phyloP scores from a whole-genome alignment of 164 flowering plant genomes.

The Annona cherimola region DNA sequence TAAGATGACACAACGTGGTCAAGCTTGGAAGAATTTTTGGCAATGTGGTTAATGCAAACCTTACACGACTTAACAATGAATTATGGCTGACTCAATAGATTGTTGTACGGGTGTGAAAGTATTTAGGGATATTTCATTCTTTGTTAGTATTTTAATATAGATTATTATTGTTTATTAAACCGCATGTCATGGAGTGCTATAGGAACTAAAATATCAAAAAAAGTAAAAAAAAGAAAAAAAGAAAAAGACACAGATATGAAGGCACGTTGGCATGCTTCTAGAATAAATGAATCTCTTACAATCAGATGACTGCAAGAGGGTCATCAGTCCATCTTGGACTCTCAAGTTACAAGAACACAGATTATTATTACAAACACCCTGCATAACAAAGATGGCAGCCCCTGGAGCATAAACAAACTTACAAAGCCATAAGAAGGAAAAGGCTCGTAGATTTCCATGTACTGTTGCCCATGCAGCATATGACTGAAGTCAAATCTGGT shows the following conservation, averaged over 20 bases:
- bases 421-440: slow-evolving; percentile 72
- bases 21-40: too few relatives aligned
- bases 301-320: not conserved
- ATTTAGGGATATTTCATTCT: too few relatives aligned
- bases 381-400: slow-evolving; percentile 1
- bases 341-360: not conserved
- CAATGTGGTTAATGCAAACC: too few relatives aligned
- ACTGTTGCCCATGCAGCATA: slow-evolving; percentile 88
- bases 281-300: not conserved
- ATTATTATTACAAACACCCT: not conserved
- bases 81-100: too few relatives aligned
- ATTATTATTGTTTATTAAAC: too few relatives aligned
- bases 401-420: slow-evolving; percentile 25
- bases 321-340: not conserved
- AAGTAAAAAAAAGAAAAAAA: too few relatives aligned
- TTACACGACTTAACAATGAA: too few relatives aligned
- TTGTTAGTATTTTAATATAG: too few relatives aligned
- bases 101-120: too few relatives aligned
- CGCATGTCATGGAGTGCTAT: too few relatives aligned
- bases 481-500: slow-evolving; percentile 79
- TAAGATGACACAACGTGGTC: too few relatives aligned
- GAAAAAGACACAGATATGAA: not conserved
- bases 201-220: too few relatives aligned
- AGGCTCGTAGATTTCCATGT: slow-evolving; percentile 77
- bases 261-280: not conserved